Evolutionary conservation across 2,329 filamentous ascomycete genomes (phyloP).

Genomic region (Keithomyces neogunnii): DNA sequence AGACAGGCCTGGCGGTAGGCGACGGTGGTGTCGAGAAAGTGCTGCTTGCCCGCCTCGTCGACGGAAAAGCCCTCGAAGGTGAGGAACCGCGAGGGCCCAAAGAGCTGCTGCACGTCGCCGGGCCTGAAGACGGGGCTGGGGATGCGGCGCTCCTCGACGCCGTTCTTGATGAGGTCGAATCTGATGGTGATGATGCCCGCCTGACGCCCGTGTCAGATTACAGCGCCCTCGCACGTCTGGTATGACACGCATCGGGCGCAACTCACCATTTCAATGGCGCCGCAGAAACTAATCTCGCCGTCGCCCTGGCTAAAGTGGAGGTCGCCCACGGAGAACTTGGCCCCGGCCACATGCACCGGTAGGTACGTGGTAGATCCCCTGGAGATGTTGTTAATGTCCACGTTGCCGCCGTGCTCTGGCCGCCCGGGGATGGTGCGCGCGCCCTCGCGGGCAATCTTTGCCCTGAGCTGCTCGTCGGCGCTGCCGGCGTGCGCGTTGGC

Average conservation of each 20-base stretch:
- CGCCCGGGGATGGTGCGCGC: slow-evolving; percentile 78
- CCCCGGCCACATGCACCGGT: slow-evolving; percentile 77
- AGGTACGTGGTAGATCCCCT: slow-evolving; percentile 77
- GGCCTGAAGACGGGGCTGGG: slow-evolving; percentile 81
- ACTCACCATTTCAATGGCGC: slow-evolving; percentile 74
- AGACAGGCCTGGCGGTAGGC: slow-evolving; percentile 78
- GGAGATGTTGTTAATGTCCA: slow-evolving; percentile 82
- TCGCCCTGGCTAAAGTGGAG: slow-evolving; percentile 78
- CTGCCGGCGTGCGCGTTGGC: slow-evolving; percentile 65
- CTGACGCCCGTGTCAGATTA: slow-evolving; percentile 1
- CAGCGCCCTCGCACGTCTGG: neutral
- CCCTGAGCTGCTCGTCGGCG: slow-evolving; percentile 48
- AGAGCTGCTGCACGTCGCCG: slow-evolving; percentile 81
- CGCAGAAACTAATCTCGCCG: slow-evolving; percentile 82
- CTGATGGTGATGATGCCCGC: slow-evolving; percentile 85
- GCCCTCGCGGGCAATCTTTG: slow-evolving; percentile 66
- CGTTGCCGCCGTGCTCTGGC: slow-evolving; percentile 84
- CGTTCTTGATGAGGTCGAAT: slow-evolving; percentile 78
- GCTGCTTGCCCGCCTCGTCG: slow-evolving; percentile 80
- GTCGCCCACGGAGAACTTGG: slow-evolving; percentile 86
- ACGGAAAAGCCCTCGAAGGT: slow-evolving; percentile 70
- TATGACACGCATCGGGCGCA: neutral
- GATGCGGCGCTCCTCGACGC: slow-evolving; percentile 64
- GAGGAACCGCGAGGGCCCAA: slow-evolving; percentile 59
- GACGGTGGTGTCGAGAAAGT: slow-evolving; percentile 78